Conservation (phyloP, 805 yeast genomes). For the Peterozyma toletana region DNA sequence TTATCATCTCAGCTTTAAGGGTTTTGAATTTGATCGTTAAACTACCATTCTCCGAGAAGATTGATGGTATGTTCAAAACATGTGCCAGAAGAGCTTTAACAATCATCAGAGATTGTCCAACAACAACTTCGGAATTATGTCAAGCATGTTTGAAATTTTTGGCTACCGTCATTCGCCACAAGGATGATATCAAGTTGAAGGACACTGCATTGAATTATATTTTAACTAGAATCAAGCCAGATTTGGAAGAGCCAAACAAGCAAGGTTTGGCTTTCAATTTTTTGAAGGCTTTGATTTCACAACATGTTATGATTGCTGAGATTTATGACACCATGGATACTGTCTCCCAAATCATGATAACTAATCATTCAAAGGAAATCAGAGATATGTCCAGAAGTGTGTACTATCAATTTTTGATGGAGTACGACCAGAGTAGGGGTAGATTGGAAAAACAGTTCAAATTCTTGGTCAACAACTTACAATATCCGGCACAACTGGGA, state of each 20-base stretch:
- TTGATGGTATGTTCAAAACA: slow-evolving; percentile 43
- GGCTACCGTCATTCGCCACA: slow-evolving; percentile 65
- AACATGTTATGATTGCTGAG: slow-evolving; percentile 75
- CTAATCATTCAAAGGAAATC: slow-evolving; percentile 76
- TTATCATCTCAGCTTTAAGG: slow-evolving; percentile 61
- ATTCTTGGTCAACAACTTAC: slow-evolving; percentile 70
- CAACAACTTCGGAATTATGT: slow-evolving; percentile 70
- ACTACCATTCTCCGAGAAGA: slow-evolving; percentile 52
- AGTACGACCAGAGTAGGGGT: slow-evolving; percentile 89
- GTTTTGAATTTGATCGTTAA: slow-evolving; percentile 54
- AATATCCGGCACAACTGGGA: slow-evolving; percentile 81
- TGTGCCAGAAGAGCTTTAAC: slow-evolving; percentile 55
- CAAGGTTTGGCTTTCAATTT: slow-evolving; percentile 88
- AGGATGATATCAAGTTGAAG: slow-evolving; percentile 56
- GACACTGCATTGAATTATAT: slow-evolving; percentile 69
- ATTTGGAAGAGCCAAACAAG: slow-evolving; percentile 80
- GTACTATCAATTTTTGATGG: slow-evolving; percentile 81
- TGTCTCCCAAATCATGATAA: slow-evolving; percentile 79
- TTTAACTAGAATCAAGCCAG: slow-evolving; percentile 69
- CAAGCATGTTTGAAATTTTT: slow-evolving; percentile 74
- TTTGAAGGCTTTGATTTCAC: slow-evolving; percentile 67
- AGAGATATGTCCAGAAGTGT: slow-evolving; percentile 80
- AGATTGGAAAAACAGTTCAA: slow-evolving; percentile 77
- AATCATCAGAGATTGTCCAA: slow-evolving; percentile 67
- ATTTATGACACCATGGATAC: slow-evolving; percentile 82